Evolutionary conservation across 2,329 filamentous ascomycete species (phyloP).

Genomic region (Fusarium haematococcum): DNA sequence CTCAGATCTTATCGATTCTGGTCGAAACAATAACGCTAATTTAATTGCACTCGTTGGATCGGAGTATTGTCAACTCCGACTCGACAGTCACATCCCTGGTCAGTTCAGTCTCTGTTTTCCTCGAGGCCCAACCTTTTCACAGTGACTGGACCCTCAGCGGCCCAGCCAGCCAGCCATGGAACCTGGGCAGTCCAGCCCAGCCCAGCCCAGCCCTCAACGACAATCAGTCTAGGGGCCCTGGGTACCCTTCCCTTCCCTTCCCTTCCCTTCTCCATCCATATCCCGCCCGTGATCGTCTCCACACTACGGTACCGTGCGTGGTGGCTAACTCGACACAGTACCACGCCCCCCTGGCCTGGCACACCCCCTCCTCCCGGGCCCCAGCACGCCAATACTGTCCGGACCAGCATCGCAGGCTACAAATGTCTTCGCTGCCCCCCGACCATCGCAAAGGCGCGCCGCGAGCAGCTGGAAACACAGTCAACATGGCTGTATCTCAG

Average conservation of each 20-base stretch:
- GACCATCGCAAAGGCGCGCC: slow-evolving; percentile 64
- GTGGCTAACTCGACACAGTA: slow-evolving; percentile 33
- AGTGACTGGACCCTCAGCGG: slow-evolving; percentile 32
- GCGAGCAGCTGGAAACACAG: slow-evolving; percentile 58
- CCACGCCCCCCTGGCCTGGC: slow-evolving; percentile 36
- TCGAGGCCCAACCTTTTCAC: slow-evolving; percentile 42
- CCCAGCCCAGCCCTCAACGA: slow-evolving; percentile 22
- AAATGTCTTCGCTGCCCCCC: slow-evolving; percentile 77
- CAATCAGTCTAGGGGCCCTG: slow-evolving; percentile 13
- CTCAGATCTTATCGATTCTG: slow-evolving; percentile 43
- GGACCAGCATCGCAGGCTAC: slow-evolving; percentile 52
- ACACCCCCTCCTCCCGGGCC: slow-evolving; percentile 41
- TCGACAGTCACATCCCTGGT: slow-evolving; percentile 22
- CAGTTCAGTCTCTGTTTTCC: slow-evolving; percentile 22
- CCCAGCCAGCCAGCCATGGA: not conserved
- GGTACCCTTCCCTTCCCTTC: not conserved
- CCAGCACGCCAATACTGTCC: slow-evolving; percentile 42
- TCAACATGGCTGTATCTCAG: slow-evolving; percentile 73
- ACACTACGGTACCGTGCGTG: slow-evolving; percentile 34
- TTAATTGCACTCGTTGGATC: slow-evolving; percentile 45
- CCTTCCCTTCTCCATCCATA: slow-evolving; percentile 39
- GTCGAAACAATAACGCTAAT: slow-evolving; percentile 46
- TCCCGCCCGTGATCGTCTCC: slow-evolving; percentile 44
- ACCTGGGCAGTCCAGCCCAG: not conserved
- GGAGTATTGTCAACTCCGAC: slow-evolving; percentile 37